These are phyloP conservation scores for Fusarium torulosum DNA, from an alignment of 2,329 filamentous ascomycete genomes.

Conservation along the genomic window DNA sequence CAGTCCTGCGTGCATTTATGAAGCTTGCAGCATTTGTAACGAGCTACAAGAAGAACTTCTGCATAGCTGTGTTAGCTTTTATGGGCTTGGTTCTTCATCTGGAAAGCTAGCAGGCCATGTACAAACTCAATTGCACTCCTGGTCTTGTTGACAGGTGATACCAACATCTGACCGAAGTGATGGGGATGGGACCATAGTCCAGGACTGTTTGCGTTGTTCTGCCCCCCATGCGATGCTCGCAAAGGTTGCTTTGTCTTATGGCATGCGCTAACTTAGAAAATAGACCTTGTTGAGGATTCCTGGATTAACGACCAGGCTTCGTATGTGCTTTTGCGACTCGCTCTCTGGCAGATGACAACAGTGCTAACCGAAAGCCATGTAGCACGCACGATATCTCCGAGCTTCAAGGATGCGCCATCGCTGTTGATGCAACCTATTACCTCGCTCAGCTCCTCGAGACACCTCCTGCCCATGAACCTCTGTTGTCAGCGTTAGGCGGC, in stretches of 20 bases:
- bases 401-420: slow-evolving; percentile 80
- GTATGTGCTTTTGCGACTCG: slow-evolving; percentile 46
- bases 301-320: slow-evolving; percentile 56
- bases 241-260: slow-evolving; percentile 1
- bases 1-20: slow-evolving; percentile 10
- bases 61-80: slow-evolving; percentile 16
- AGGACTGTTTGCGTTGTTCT: slow-evolving; percentile 9
- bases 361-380: slow-evolving; percentile 42
- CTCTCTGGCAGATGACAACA: slow-evolving; percentile 10
- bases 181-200: slow-evolving; percentile 11
- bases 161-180: slow-evolving; percentile 5
- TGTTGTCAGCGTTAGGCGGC: slow-evolving; percentile 90
- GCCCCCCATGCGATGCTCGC: slow-evolving; percentile 16
- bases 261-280: slow-evolving; percentile 38
- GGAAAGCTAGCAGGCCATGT: slow-evolving; percentile 13
- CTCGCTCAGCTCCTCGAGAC: slow-evolving; percentile 82
- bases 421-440: slow-evolving; percentile 91
- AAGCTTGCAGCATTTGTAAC: slow-evolving; percentile 24
- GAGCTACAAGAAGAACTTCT: slow-evolving; percentile 19
- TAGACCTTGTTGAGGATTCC: slow-evolving; percentile 57
- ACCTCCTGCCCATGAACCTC: slow-evolving; percentile 80
- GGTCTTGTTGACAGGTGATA: slow-evolving; percentile 24
- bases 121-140: slow-evolving; percentile 44
- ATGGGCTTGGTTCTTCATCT: slow-evolving; percentile 8
- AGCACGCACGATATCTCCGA: slow-evolving; percentile 74